These are phyloP conservation scores for Hyaloscypha finlandica DNA, from an alignment of 495 filamentous ascomycete species.

Conservation along the genomic window DNA sequence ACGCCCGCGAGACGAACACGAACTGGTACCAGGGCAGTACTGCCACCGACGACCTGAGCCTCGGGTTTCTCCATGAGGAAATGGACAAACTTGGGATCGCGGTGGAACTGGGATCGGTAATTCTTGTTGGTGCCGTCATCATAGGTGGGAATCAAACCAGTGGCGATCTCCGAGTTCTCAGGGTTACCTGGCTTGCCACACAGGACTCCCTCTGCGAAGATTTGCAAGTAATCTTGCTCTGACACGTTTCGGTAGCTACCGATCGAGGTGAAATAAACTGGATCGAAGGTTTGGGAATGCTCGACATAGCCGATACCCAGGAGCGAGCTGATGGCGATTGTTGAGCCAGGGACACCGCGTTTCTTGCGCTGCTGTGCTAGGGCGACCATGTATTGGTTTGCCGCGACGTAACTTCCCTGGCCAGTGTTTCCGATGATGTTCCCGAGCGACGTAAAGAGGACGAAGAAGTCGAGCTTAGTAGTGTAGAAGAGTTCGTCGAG, in stretches of 20 bases:
- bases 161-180: slow-evolving; percentile 18
- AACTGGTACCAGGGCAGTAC: too few species aligned
- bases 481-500: slow-evolving; percentile 41
- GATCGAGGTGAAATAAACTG: neutral
- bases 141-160: too few species aligned
- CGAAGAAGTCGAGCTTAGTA: slow-evolving; percentile 55
- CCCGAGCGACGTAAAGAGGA: slow-evolving; percentile 53
- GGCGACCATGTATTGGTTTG: slow-evolving; percentile 47
- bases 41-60: too few species aligned
- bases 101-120: too few species aligned
- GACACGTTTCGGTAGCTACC: slow-evolving; percentile 38
- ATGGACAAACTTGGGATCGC: too few species aligned
- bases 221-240: slow-evolving; percentile 60
- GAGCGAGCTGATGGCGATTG: slow-evolving; percentile 58
- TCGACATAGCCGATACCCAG: slow-evolving; percentile 59
- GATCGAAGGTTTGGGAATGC: neutral
- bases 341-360: slow-evolving; percentile 36
- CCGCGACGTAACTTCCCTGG: slow-evolving; percentile 53
- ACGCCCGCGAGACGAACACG: too few species aligned
- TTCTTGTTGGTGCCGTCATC: too few species aligned
- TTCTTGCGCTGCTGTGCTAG: slow-evolving; percentile 35
- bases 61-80: too few species aligned
- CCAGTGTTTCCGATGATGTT: slow-evolving; percentile 47
- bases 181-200: slow-evolving; percentile 20
- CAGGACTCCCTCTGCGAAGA: slow-evolving; percentile 59